phyloP scores from a whole-genome alignment of 768 basidiomycete genomes.

The Tephrocybe sp. region DNA sequence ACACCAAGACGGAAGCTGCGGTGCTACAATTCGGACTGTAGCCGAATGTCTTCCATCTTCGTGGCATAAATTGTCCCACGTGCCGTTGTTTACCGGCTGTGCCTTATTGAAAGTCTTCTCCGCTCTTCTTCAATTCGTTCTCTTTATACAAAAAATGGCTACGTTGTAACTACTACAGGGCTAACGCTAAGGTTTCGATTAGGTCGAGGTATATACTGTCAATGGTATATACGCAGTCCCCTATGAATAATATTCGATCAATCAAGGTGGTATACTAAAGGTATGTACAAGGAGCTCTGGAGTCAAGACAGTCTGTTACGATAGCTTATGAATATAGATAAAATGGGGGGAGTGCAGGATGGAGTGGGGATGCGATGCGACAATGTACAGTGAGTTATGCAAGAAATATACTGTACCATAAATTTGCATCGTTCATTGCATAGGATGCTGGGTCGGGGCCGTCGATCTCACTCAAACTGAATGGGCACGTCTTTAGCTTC shows the following conservation, averaged over 20 bases:
- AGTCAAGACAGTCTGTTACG: background rate
- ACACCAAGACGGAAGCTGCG: too few species aligned
- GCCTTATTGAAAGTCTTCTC: conserved; percentile 1
- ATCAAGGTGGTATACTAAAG: conserved; percentile 3
- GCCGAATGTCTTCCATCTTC: conserved; percentile 12
- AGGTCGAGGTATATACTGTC: background rate
- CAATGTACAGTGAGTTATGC: conserved; percentile 7
- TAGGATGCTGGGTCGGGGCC: too few species aligned
- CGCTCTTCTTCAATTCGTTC: too few species aligned
- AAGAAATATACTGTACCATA: background rate
- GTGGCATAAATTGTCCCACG: conserved; percentile 21
- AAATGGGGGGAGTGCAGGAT: background rate
- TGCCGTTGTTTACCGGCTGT: conserved; percentile 13
- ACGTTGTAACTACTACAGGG: too few species aligned
- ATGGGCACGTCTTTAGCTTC: conserved; percentile 52
- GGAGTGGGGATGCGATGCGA: background rate
- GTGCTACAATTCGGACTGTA: too few species aligned
- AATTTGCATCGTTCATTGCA: too few species aligned
- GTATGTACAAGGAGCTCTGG: background rate
- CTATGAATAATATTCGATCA: conserved; percentile 8
- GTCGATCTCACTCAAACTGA: conserved; percentile 22
- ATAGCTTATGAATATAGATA: conserved; percentile 5
- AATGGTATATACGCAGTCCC: conserved; percentile 8
- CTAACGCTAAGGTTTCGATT: too few species aligned
- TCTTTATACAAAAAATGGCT: too few species aligned